phyloP scores from a whole-genome alignment of 1,284 basidiomycete genomes.

The Sanghuangporus weigelae region DNA sequence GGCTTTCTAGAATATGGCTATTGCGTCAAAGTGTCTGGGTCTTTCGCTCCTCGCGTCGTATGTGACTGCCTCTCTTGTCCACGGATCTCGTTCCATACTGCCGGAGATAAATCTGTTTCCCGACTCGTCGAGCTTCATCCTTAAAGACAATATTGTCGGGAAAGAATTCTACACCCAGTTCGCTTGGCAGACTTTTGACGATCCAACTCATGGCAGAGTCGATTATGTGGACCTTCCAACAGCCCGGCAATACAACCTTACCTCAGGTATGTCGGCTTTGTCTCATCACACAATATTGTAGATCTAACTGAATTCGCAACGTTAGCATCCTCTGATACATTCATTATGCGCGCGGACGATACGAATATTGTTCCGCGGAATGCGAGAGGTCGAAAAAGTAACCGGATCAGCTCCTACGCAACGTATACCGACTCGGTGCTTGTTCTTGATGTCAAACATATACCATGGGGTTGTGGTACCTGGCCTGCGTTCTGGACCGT shows the following conservation, averaged over 20 bases:
- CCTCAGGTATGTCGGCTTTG: not conserved
- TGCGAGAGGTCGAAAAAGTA: slow-evolving; percentile 22
- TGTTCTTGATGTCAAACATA: slow-evolving; percentile 26
- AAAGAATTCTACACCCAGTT: slow-evolving; percentile 24
- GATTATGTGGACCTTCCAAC: slow-evolving; percentile 11
- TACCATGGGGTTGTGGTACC: slow-evolving; percentile 25
- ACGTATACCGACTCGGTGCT: slow-evolving; percentile 22
- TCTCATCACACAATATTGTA: not conserved
- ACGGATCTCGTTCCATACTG: not conserved
- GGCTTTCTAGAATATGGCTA: not conserved
- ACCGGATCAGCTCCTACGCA: slow-evolving; percentile 21
- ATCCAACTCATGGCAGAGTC: slow-evolving; percentile 28
- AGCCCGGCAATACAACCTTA: not conserved
- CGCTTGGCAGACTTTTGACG: slow-evolving; percentile 22
- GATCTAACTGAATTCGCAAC: not conserved
- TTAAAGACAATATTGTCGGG: slow-evolving; percentile 20
- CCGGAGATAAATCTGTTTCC: not conserved
- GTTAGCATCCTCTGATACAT: slow-evolving; percentile 14
- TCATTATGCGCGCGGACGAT: slow-evolving; percentile 23
- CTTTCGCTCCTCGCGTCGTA: not conserved
- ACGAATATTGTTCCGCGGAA: slow-evolving; percentile 16
- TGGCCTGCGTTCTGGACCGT: slow-evolving; percentile 40
- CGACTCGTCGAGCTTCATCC: not conserved
- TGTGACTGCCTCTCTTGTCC: not conserved
- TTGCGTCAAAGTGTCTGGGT: not conserved